phyloP scores from a whole-genome alignment of 352 stramenopile species.

The Globisporangium camurandrum region DNA sequence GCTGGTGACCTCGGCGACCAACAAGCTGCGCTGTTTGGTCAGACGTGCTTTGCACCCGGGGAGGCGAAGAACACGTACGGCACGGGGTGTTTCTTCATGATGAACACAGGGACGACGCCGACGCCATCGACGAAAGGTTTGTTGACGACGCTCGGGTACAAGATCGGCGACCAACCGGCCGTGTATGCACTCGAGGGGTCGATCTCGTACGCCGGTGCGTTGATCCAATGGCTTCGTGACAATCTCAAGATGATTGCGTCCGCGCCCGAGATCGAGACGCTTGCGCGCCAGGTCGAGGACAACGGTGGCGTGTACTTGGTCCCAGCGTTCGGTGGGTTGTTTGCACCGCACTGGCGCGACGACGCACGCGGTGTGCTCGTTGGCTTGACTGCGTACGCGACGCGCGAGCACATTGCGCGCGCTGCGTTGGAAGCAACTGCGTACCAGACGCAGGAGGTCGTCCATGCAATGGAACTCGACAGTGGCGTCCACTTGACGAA shows the following conservation, averaged over 20 bases:
- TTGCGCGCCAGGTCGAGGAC: constrained; percentile 81
- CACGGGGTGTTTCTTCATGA: constrained; percentile 98
- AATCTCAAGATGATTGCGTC: constrained; percentile 94
- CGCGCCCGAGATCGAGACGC: constrained; percentile 84
- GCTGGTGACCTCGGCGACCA: constrained; percentile 94
- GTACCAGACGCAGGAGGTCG: constrained; percentile 93
- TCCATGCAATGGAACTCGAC: constrained; percentile 93
- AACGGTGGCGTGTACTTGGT: constrained; percentile 98
- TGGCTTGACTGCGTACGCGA: constrained; percentile 93
- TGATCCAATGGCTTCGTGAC: constrained; percentile 98
- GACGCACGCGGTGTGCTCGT: constrained; percentile 96
- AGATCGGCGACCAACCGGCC: constrained; percentile 64
- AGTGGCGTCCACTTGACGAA: constrained; percentile 84
- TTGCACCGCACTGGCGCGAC: constrained; percentile 95
- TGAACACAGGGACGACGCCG: constrained; percentile 95
- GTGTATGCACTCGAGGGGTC: constrained; percentile 97
- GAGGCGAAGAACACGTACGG: constrained; percentile 99
- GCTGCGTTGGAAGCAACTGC: constrained; percentile 94
- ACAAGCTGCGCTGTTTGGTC: constrained; percentile 95
- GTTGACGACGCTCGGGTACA: constrained; percentile 92
- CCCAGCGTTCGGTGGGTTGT: constrained; percentile 96
- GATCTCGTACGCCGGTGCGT: constrained; percentile 93
- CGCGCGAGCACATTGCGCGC: constrained; percentile 93
- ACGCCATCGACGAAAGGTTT: constrained; percentile 90
- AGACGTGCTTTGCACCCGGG: constrained; percentile 93